Evolutionary conservation across 768 basidiomycete species (phyloP), one percentile per base, ranked within the genome.

Genomic region (Tricholoma terreum): DNA sequence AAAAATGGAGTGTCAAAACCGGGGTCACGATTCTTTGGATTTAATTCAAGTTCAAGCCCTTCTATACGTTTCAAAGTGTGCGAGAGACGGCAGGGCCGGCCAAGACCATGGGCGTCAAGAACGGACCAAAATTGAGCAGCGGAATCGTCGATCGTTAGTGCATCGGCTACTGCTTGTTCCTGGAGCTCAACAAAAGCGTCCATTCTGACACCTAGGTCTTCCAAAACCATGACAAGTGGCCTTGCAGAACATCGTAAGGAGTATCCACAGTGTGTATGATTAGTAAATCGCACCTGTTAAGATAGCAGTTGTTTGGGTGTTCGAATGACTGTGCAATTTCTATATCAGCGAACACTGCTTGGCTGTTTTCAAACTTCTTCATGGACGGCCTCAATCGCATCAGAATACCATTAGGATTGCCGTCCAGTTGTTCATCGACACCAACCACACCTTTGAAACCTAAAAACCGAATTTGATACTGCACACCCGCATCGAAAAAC

Each of bases 401-500:
- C 15, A 78, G 79, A 50, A 86, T 81, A 0, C 84, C 84, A 42
- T 70, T 61, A 14, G 74, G 62, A 15, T 71, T 61, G 48, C 73
- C 71, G 49, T 80, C 72, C 2, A 90, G 67, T 38, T 78, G 68
- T 50, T 71, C 70, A 63, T 94, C 91, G 10, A 93, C 78, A 4
- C 73, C 78, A 0, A 94, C 87, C 21, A 94, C 82, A 0, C 92
- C 93, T 69, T 94, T 94, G 71, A 79, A 91, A 17, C 90, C 92
- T 45, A 93, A 68, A 67, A 93, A 89, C 46, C 92, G 84, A 50
- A 93, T 92, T 73, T 90, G 90, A 67, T 85, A 89, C 80, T 88
- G 54, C 22, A n/a, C 57, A n/a, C n/a, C n/a, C n/a, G 45, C 12
- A 9, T 49, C 15, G 17, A 10, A 50, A 53, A 35, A 56, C 40